Conservation (phyloP, 148 eudicot genomes). For the Tetragonia tetragonoides region DNA sequence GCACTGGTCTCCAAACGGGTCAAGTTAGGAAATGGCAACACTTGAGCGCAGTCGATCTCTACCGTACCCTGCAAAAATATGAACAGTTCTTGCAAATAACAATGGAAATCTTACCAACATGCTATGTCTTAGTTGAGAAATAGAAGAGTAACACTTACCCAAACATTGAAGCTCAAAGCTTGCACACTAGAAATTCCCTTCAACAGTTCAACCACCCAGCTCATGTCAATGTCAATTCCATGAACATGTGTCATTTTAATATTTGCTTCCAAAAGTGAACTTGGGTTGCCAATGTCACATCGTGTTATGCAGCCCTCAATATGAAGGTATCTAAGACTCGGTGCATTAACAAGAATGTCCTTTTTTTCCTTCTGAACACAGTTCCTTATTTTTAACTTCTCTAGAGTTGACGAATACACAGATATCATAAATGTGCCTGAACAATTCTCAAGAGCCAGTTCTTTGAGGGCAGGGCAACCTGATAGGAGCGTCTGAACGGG, state of each 20-base stretch:
- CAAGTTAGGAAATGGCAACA: slow-evolving; percentile 1
- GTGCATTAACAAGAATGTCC: not conserved
- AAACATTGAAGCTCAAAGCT: not conserved
- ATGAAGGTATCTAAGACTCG: not conserved
- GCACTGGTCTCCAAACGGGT: not conserved
- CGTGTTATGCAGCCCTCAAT: not conserved
- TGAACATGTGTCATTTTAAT: not conserved
- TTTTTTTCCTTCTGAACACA: not conserved
- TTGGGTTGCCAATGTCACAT: not conserved
- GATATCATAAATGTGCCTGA: not conserved
- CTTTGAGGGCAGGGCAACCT: slow-evolving; percentile 6
- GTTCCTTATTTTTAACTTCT: not conserved
- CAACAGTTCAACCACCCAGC: not conserved
- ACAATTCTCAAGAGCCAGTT: not conserved
- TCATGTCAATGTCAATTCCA: not conserved
- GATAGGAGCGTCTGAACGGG: slow-evolving; percentile 4
- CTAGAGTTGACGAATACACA: not conserved
- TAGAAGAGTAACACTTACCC: not conserved
- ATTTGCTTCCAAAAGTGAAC: slow-evolving; percentile 1
- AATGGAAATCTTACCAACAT: not conserved
- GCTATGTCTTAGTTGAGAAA: too few relatives aligned
- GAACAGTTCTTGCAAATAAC: too few relatives aligned
- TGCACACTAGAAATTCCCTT: not conserved
- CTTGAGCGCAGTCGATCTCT: not conserved
- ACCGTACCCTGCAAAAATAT: not conserved